Evolutionary conservation across 352 stramenopile genomes (phyloP).

Genomic region (Globisporangium viniferum): DNA sequence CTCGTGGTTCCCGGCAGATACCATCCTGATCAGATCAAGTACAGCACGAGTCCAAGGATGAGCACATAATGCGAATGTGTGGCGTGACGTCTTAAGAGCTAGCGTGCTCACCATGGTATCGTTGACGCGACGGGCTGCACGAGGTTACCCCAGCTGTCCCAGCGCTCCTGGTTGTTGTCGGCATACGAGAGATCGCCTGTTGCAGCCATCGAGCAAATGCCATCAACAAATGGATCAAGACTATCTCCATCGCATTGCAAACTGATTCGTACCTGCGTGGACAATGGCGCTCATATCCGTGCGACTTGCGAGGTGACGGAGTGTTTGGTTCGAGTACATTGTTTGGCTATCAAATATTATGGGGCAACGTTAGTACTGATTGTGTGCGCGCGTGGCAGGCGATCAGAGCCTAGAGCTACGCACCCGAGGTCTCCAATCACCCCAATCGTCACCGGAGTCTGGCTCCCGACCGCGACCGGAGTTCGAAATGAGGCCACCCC

Average conservation of each 20-base stretch:
- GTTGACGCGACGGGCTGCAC: slow-evolving; percentile 71
- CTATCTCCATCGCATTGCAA: neutral
- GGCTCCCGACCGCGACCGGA: slow-evolving; percentile 38
- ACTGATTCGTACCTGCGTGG: slow-evolving; percentile 40
- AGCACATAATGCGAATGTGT: neutral
- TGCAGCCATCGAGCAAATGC: neutral
- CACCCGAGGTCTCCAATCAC: slow-evolving; percentile 90
- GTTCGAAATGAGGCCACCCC: slow-evolving; percentile 55
- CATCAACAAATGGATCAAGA: neutral
- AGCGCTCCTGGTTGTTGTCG: slow-evolving; percentile 79
- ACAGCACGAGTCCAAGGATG: slow-evolving; percentile 10
- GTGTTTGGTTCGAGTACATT: slow-evolving; percentile 81
- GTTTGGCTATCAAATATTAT: slow-evolving; percentile 58
- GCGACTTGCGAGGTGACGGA: slow-evolving; percentile 58
- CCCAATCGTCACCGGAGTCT: slow-evolving; percentile 65
- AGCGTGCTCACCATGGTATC: slow-evolving; percentile 38
- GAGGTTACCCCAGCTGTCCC: slow-evolving; percentile 88
- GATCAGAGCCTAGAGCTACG: neutral
- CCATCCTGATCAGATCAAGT: slow-evolving; percentile 40
- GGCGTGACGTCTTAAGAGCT: neutral
- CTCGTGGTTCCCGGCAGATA: slow-evolving; percentile 86
- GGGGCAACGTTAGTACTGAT: neutral
- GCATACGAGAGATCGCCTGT: slow-evolving; percentile 89
- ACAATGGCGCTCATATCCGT: slow-evolving; percentile 56
- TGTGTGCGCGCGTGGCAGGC: neutral